Base-by-base conservation (phyloP, 768 basidiomycete genomes). In the Inosperma sp. region DNA sequence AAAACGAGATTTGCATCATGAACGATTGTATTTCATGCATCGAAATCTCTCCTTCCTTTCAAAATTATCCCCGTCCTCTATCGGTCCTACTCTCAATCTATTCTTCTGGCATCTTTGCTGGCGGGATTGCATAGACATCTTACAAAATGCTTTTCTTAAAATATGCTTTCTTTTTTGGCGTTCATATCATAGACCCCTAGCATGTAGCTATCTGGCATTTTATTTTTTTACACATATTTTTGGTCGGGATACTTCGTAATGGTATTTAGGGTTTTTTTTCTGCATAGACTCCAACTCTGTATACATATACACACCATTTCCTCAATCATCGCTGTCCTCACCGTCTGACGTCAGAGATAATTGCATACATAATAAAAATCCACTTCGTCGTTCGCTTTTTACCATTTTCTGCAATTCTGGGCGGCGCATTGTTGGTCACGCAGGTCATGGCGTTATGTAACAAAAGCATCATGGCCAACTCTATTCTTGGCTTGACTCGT, bases 1-100 rank as follows among this genome's bases (percentile, higher is more conserved):
- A 65, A 64, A 59, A 56, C 63, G 49, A 65, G 62, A 61, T 61
- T 61, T 56, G 61, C 60, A 34, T 62, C 59, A 59, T 63, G 47
- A 62, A 52, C 52, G 39, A 19, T 13, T 21, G 43, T 22, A n/a
- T 21, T 8, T 44, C 23, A 6, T 49, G 40, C 31, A 16, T n/a
- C n/a, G n/a, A n/a, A n/a, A n/a, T n/a, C n/a, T n/a, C n/a, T n/a
- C n/a, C n/a, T n/a, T n/a, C n/a, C n/a, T n/a, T n/a, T n/a, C n/a
- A n/a, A n/a, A n/a, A n/a, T n/a, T n/a, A n/a, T n/a, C n/a, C n/a
- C 30, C 30, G 30, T 31, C 30, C 30, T 31, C 30, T n/a, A 31
- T 31, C 30, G 8, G 8, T 31, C n/a, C 30, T n/a, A 31, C 25
- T 26, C 22, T 45, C 29, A 26, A 22, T 46, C 34, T 8, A 27